Base-by-base conservation (phyloP, 129 eudicot genomes). In the Arctium lappa region DNA sequence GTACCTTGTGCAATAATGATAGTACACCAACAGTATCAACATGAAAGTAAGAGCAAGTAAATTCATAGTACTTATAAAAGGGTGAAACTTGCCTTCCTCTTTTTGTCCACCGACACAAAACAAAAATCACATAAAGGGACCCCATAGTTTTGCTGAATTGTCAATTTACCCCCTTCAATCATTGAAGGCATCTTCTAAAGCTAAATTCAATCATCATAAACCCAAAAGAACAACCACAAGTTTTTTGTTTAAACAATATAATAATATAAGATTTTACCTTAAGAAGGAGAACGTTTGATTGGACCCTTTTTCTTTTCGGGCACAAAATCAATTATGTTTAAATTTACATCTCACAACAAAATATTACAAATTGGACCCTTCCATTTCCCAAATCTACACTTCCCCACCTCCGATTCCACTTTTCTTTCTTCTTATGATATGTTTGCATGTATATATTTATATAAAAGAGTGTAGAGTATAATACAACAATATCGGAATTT, bases 71-170 rank as follows among this genome's bases (percentile, higher is more conserved):
- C 80, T 78, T 50, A 38, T 42, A 13, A 84, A 74, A 63, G 72
- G 5, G 11, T 73, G 44, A 44, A 44, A 73, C 36, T 79, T 79
- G 72, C 44, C 75, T 6, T 33, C 79, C 84, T 73, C 70, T 84
- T 79, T 84, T 84, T 79, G 84, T 73, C 84, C 84, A 84, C 87
- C 87, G 87, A 84, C 87, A 84, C 87, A 40, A 79, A 73, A 79
- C 72, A 81, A 30, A 18, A 40, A 31, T 13, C 79, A 65, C 29
- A 42, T 62, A 46, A 84, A 33, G 83, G 39, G 50, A 44, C 84
- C 65, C 65, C 83, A 9, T 16, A 8, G 29, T 73, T 79, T 78
- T 72, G 13, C 72, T 65, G 36, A 65, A 62, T 79, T 84, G 72
- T 56, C 84, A 79, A 44, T 66, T 44, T 70, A 73, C 72, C 29